Conservation (phyloP, 805 yeast species). For the Metschnikowia cubensis region DNA sequence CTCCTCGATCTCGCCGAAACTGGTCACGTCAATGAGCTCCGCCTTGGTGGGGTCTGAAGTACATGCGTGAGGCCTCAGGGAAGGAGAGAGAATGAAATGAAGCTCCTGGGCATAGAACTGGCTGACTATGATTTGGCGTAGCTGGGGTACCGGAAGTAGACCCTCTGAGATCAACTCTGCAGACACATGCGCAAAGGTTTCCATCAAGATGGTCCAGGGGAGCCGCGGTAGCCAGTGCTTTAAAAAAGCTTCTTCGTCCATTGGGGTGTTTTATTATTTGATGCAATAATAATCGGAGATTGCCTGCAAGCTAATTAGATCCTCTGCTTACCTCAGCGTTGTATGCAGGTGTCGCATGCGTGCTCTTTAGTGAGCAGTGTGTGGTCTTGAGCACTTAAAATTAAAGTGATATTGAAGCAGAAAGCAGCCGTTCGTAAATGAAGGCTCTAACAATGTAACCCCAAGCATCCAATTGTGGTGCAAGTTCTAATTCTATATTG, state of each 20-base stretch:
- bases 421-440: neutral
- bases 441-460: neutral
- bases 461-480: neutral
- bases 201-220: slow-evolving; percentile 14
- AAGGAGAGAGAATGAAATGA: slow-evolving; percentile 32
- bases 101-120: slow-evolving; percentile 28
- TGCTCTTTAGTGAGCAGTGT: neutral
- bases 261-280: neutral
- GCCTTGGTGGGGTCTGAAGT: slow-evolving; percentile 7
- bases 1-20: slow-evolving; percentile 30
- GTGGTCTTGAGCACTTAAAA: neutral
- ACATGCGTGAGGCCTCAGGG: slow-evolving; percentile 21
- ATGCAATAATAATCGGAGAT: neutral
- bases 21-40: slow-evolving; percentile 18
- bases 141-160: slow-evolving; percentile 13
- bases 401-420: neutral
- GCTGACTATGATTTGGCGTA: slow-evolving; percentile 24
- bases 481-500: neutral
- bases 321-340: neutral
- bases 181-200: slow-evolving; percentile 9
- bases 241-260: slow-evolving; percentile 9
- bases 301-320: neutral
- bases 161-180: slow-evolving; percentile 10
- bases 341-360: neutral
- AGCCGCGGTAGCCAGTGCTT: slow-evolving; percentile 9